Conservation (phyloP, 2,329 filamentous ascomycete species). For the Aspergillus amoenus region DNA sequence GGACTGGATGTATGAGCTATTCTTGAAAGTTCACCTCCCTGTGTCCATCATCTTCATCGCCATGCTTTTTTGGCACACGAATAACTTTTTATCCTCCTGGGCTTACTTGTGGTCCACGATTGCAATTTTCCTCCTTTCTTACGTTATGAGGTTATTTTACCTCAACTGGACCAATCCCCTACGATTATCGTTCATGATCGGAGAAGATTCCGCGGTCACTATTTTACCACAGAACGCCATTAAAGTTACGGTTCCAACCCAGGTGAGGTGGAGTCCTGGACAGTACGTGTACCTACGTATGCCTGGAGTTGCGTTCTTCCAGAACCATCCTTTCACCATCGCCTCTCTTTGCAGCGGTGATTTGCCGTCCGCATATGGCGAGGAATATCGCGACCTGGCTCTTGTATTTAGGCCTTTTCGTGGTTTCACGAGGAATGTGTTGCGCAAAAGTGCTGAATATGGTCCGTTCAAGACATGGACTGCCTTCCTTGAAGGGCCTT, state of each 20-base stretch:
- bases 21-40: slow-evolving; percentile 78
- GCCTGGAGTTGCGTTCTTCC: slow-evolving; percentile 84
- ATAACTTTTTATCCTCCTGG: slow-evolving; percentile 90
- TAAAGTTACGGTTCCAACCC: slow-evolving; percentile 91
- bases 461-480: slow-evolving; percentile 90
- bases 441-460: slow-evolving; percentile 79
- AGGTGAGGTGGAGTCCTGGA: slow-evolving; percentile 87
- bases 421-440: slow-evolving; percentile 82
- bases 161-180: slow-evolving; percentile 87
- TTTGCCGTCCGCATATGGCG: slow-evolving; percentile 87
- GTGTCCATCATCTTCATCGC: slow-evolving; percentile 77
- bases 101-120: slow-evolving; percentile 80
- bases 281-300: slow-evolving; percentile 95
- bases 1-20: slow-evolving; percentile 78
- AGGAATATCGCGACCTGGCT: slow-evolving; percentile 82
- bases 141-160: slow-evolving; percentile 73
- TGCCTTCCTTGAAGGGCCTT: slow-evolving; percentile 89
- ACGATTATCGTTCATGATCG: slow-evolving; percentile 77
- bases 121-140: slow-evolving; percentile 75
- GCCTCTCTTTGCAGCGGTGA: slow-evolving; percentile 89
- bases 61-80: slow-evolving; percentile 92
- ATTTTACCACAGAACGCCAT: slow-evolving; percentile 91
- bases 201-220: slow-evolving; percentile 86
- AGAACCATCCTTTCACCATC: slow-evolving; percentile 95
- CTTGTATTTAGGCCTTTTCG: slow-evolving; percentile 89